phyloP scores from a whole-genome alignment of 1,284 basidiomycete species.

The Schizophyllum commune region DNA sequence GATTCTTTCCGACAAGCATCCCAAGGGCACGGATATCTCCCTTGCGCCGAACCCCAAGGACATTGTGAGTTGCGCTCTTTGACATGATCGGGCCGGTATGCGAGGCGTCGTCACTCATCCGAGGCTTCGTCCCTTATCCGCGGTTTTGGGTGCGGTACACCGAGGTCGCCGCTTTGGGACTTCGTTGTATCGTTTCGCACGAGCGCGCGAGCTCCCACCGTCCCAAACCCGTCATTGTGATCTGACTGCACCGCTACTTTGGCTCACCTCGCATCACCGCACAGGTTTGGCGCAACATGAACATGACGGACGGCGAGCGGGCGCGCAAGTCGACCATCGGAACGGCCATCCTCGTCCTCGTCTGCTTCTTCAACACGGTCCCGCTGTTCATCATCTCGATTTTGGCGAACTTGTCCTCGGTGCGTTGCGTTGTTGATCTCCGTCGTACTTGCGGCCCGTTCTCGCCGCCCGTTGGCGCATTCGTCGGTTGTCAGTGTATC shows the following conservation, averaged over 20 bases:
- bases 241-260: no score
- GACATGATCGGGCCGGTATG: background rate
- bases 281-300: conserved; percentile 79
- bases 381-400: conserved; percentile 78
- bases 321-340: conserved; percentile 65
- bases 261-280: conserved; percentile 23
- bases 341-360: conserved; percentile 63
- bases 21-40: conserved; percentile 39
- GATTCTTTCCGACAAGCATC: conserved; percentile 35
- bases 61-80: conserved; percentile 27
- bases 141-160: no score
- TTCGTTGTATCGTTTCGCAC: no score
- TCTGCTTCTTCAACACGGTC: conserved; percentile 91
- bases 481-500: no score
- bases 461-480: no score
- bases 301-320: conserved; percentile 59
- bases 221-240: no score
- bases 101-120: no score
- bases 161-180: no score
- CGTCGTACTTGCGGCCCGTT: no score
- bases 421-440: background rate
- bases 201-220: no score
- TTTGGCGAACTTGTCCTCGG: conserved; percentile 71
- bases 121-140: no score
- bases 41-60: conserved; percentile 52